Evolutionary conservation across 257 asterid species (phyloP).

Genomic region (Solanum peruvianum): DNA sequence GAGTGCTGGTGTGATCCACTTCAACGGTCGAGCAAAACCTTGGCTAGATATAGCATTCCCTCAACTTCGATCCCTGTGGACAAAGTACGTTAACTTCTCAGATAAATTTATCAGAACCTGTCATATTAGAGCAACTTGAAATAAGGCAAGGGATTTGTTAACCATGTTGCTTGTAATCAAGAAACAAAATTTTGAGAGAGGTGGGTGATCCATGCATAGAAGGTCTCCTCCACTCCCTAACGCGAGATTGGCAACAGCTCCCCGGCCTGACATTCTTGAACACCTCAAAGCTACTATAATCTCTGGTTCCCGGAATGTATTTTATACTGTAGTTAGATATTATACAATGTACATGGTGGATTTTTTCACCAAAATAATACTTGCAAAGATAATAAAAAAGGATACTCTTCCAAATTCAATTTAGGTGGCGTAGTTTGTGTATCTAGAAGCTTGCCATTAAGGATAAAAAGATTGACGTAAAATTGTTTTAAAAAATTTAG

Average conservation of each 20-base stretch:
- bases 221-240: neutral
- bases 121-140: slow-evolving; percentile 58
- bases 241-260: neutral
- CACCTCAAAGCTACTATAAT: neutral
- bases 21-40: slow-evolving; percentile 96
- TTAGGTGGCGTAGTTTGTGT: neutral
- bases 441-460: neutral
- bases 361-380: neutral
- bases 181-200: neutral
- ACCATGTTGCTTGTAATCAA: neutral
- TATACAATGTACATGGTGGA: neutral
- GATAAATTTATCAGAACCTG: slow-evolving; percentile 75
- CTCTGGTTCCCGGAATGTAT: neutral
- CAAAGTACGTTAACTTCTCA: slow-evolving; percentile 65
- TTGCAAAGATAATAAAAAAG: neutral
- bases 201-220: neutral
- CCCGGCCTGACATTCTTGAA: neutral
- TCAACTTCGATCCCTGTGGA: slow-evolving; percentile 69
- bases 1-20: slow-evolving; percentile 81
- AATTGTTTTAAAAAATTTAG: neutral
- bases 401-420: neutral
- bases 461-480: neutral
- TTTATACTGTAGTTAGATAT: neutral
- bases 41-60: slow-evolving; percentile 97
- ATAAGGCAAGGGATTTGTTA: neutral